Conservation (phyloP, 768 basidiomycete species). For the Leccinum aurantiacum region DNA sequence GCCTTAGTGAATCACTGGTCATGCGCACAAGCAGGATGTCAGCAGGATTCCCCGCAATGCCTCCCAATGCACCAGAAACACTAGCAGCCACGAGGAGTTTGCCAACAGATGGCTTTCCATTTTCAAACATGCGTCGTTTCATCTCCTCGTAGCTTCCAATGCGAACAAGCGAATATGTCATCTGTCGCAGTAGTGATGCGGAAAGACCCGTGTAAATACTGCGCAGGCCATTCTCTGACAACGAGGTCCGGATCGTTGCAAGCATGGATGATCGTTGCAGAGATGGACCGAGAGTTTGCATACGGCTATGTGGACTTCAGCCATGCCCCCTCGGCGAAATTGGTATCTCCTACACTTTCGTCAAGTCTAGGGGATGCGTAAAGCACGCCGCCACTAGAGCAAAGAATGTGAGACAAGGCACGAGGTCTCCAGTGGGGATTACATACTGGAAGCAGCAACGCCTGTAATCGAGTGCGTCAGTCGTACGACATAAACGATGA, state of each 20-base stretch:
- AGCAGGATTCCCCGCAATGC: constrained; percentile 79
- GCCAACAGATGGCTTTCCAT: constrained; percentile 52
- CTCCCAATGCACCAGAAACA: constrained; percentile 77
- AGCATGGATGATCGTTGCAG: constrained; percentile 63
- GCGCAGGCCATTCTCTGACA: constrained; percentile 65
- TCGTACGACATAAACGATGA: neutral
- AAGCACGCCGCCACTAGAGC: constrained; percentile 71
- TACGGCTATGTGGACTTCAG: constrained; percentile 49
- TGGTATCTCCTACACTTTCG: constrained; percentile 66
- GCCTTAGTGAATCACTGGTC: constrained; percentile 82
- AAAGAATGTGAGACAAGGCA: constrained; percentile 5
- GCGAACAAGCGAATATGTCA: constrained; percentile 88
- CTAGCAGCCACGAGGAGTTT: constrained; percentile 63
- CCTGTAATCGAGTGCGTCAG: constrained; percentile 38
- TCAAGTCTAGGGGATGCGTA: constrained; percentile 82
- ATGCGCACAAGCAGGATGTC: constrained; percentile 81
- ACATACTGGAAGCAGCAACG: constrained; percentile 62
- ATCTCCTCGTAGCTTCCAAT: constrained; percentile 80
- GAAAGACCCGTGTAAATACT: constrained; percentile 81
- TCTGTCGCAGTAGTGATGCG: constrained; percentile 83
- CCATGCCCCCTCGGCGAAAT: neutral
- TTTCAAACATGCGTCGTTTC: constrained; percentile 54
- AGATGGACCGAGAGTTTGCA: constrained; percentile 68
- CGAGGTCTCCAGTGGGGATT: neutral
- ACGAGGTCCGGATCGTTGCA: constrained; percentile 59